Conservation (phyloP, 139 green algal genomes). For the Chlamydomonas incerta region DNA sequence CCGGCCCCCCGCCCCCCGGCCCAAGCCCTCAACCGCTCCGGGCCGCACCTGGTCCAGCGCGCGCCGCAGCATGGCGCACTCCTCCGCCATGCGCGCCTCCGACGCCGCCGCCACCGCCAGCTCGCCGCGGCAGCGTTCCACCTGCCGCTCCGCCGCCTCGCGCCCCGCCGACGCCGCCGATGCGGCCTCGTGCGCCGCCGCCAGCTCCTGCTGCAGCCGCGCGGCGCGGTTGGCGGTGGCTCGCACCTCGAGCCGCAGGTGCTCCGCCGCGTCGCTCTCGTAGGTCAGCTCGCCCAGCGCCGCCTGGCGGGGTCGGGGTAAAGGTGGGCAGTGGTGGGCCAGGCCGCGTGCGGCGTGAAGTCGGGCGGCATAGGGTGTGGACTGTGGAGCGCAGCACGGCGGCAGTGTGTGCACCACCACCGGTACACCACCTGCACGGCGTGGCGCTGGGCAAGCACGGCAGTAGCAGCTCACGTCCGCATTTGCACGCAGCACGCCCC, state of each 20-base stretch:
- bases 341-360: too few relatives aligned
- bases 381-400: too few relatives aligned
- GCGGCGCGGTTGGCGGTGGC: not conserved
- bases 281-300: slow-evolving; percentile 73
- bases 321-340: not conserved
- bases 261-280: slow-evolving; percentile 67
- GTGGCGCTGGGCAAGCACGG: too few relatives aligned
- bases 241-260: slow-evolving; percentile 56
- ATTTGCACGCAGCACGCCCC: too few relatives aligned
- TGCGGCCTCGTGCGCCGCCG: slow-evolving; percentile 30
- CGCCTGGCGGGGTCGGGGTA: slow-evolving; percentile 24
- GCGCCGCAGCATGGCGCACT: slow-evolving; percentile 68
- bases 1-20: too few relatives aligned
- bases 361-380: too few relatives aligned
- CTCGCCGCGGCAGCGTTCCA: not conserved
- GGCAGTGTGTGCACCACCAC: too few relatives aligned
- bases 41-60: slow-evolving; percentile 52
- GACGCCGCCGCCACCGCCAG: not conserved
- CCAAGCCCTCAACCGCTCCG: too few relatives aligned
- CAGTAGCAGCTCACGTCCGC: too few relatives aligned
- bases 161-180: slow-evolving; percentile 24
- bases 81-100: slow-evolving; percentile 50
- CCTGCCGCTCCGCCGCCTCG: slow-evolving; percentile 24
- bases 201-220: slow-evolving; percentile 43
- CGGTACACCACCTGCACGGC: too few relatives aligned